Conservation (phyloP, 2,329 filamentous ascomycete species). For the Neonectria hederae region DNA sequence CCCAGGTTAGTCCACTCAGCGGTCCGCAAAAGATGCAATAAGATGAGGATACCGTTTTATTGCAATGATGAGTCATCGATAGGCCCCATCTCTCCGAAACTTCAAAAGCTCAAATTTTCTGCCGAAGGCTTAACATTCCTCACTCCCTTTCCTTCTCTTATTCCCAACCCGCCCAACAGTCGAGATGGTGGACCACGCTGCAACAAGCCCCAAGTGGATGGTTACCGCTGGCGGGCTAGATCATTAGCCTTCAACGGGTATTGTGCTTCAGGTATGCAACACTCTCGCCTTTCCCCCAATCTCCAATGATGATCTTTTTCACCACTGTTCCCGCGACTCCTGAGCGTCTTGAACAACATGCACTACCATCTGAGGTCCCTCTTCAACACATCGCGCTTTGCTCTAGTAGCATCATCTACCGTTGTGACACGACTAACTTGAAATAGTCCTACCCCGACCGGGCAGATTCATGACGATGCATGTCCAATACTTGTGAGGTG, state of each 20-base stretch:
- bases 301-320: constrained; percentile 62
- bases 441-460: background rate
- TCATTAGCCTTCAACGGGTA: background rate
- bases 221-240: background rate
- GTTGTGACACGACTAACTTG: background rate
- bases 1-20: background rate
- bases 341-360: constrained; percentile 74
- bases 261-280: constrained; percentile 36
- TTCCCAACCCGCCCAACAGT: constrained; percentile 16
- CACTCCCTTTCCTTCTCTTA: constrained; percentile 19
- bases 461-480: background rate
- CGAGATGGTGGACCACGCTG: background rate
- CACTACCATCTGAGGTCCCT: constrained; percentile 75
- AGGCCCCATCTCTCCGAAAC: constrained; percentile 22
- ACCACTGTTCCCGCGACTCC: constrained; percentile 70
- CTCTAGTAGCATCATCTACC: background rate
- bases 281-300: constrained; percentile 17
- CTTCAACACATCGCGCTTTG: background rate
- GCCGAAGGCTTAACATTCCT: constrained; percentile 1
- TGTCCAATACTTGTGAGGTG: background rate
- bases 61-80: constrained; percentile 34
- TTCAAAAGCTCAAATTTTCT: constrained; percentile 35
- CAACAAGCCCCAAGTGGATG: constrained; percentile 4
- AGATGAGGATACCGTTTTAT: constrained; percentile 15
- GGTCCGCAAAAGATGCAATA: constrained; percentile 19